Evolutionary conservation across 331 rosid genomes (phyloP).

Genomic region (Cucumis variabilis): DNA sequence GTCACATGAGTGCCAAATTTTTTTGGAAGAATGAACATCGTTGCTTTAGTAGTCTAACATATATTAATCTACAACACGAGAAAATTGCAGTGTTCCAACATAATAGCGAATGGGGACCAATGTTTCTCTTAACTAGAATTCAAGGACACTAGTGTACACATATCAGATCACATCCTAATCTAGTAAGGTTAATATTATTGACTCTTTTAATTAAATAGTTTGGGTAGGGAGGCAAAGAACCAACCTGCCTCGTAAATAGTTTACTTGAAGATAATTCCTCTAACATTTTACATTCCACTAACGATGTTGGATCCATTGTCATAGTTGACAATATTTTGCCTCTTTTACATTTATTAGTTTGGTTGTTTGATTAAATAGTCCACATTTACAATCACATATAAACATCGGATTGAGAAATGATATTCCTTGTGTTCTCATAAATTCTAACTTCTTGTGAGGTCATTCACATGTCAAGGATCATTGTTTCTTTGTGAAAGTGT

Average conservation of each 20-base stretch:
- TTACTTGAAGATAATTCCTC: conserved; percentile 46
- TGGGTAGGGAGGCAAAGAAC: conserved; percentile 31
- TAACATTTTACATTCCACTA: conserved; percentile 40
- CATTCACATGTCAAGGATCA: not conserved
- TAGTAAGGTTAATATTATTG: not conserved
- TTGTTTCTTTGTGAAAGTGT: too few relatives aligned
- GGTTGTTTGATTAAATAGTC: not conserved
- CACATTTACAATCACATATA: not conserved
- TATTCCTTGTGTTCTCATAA: not conserved
- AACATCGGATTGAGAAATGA: not conserved
- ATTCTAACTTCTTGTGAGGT: not conserved
- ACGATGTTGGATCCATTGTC: conserved; percentile 58
- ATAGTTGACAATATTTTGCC: conserved; percentile 72
- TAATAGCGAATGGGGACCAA: not conserved
- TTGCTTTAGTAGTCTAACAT: too few relatives aligned
- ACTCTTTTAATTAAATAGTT: conserved; percentile 9
- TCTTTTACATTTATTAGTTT: conserved; percentile 22
- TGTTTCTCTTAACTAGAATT: not conserved
- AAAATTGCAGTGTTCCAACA: not conserved
- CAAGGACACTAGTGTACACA: too few relatives aligned
- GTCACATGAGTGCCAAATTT: too few relatives aligned
- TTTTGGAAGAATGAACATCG: too few relatives aligned
- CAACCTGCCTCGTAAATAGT: conserved; percentile 66
- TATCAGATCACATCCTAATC: too few relatives aligned
- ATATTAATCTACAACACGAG: too few relatives aligned